These are phyloP conservation scores for Ormosia emarginata DNA, from an alignment of 306 rosid genomes.

Conservation along the genomic window DNA sequence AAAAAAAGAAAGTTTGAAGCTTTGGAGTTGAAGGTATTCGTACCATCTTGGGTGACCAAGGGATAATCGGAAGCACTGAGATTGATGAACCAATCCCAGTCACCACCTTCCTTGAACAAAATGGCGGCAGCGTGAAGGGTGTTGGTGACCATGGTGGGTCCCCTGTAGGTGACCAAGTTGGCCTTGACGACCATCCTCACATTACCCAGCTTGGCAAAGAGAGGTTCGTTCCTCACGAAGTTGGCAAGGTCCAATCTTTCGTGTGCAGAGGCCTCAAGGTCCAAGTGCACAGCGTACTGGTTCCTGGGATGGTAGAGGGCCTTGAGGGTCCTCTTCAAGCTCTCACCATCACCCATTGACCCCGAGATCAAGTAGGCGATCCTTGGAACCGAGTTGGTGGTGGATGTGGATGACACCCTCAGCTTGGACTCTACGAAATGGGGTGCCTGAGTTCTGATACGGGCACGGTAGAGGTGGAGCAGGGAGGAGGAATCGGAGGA, in stretches of 20 bases:
- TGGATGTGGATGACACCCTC: conserved; percentile 13
- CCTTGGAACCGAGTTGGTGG: conserved; percentile 24
- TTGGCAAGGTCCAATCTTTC: conserved; percentile 43
- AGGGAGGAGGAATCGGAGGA: conserved; percentile 34
- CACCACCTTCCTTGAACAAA: conserved; percentile 40
- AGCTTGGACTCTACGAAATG: conserved; percentile 51
- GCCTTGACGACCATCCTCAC: conserved; percentile 48
- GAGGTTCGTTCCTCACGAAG: conserved; percentile 34
- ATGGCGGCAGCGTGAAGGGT: conserved; percentile 52
- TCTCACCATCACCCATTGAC: conserved; percentile 42
- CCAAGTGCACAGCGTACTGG: conserved; percentile 51
- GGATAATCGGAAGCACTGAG: conserved; percentile 58
- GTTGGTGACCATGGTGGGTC: conserved; percentile 48
- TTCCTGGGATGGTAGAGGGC: conserved; percentile 51
- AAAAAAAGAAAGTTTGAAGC: not conserved
- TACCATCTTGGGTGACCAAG: conserved; percentile 50
- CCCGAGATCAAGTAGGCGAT: conserved; percentile 56
- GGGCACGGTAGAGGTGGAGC: conserved; percentile 18
- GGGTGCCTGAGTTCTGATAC: not conserved
- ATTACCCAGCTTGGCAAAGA: conserved; percentile 35
- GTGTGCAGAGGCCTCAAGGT: conserved; percentile 36
- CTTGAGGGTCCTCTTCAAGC: conserved; percentile 38
- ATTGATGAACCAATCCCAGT: conserved; percentile 56
- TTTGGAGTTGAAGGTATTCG: too few species aligned
- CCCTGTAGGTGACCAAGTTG: conserved; percentile 54